phyloP scores from a whole-genome alignment of 83 land plant species.

The Thuja plicata region DNA sequence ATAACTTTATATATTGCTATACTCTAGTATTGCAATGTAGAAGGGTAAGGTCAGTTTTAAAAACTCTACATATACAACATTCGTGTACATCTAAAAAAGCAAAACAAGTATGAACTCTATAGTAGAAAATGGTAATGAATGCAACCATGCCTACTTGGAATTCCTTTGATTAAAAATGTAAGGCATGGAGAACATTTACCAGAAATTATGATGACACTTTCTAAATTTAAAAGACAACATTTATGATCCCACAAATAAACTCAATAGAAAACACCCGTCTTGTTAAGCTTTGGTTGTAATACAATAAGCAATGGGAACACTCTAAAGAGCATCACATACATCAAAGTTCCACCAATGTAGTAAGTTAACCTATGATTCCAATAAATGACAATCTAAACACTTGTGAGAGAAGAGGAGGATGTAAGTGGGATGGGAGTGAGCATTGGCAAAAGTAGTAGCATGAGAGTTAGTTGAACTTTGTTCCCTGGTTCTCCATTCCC shows the following conservation, averaged over 20 bases:
- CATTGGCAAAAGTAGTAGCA: too few species aligned
- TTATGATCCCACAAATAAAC: too few species aligned
- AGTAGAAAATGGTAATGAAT: neutral
- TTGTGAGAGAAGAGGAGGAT: too few species aligned
- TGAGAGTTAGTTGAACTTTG: too few species aligned
- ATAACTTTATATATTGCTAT: too few species aligned
- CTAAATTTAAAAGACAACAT: neutral
- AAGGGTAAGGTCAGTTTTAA: neutral
- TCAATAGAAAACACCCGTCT: neutral
- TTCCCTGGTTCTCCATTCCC: too few species aligned
- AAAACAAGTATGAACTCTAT: neutral
- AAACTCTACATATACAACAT: neutral
- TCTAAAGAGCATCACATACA: neutral
- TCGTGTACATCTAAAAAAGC: too few species aligned
- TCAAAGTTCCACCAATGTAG: neutral
- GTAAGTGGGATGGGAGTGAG: too few species aligned
- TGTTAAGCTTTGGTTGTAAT: neutral
- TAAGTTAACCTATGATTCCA: neutral
- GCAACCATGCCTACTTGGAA: neutral
- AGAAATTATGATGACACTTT: too few species aligned
- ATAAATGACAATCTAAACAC: too few species aligned
- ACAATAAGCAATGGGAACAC: too few species aligned
- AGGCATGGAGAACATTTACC: neutral
- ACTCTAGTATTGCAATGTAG: neutral
- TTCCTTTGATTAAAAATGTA: too few species aligned